Conservation (phyloP, 2,329 filamentous ascomycete species). For the Acephala macrosclerotiorum region DNA sequence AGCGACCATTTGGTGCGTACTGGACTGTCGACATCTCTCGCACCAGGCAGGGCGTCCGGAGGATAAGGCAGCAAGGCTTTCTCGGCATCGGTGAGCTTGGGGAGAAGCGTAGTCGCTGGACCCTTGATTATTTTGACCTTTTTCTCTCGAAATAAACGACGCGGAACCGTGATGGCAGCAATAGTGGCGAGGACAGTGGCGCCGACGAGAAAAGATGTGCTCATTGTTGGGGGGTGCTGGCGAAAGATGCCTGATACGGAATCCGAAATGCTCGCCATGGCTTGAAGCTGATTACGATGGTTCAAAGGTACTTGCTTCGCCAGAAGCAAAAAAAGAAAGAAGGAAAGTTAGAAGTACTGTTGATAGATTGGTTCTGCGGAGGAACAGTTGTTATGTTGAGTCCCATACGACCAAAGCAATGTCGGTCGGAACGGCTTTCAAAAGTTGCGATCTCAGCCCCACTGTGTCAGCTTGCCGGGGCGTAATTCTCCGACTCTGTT, state of each 20-base stretch:
- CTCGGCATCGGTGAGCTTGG: conserved; percentile 40
- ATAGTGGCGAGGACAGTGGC: neutral
- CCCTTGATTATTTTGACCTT: conserved; percentile 27
- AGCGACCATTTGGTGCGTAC: conserved; percentile 23
- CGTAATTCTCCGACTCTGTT: no score
- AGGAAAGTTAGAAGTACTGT: neutral
- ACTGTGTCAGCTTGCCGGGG: no score
- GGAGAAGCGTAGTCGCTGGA: conserved; percentile 34
- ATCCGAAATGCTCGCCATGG: neutral
- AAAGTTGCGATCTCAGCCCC: no score
- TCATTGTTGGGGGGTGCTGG: neutral
- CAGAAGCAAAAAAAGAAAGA: neutral
- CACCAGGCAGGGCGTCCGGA: conserved; percentile 72
- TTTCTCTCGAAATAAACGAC: neutral
- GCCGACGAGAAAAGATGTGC: neutral
- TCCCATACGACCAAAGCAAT: no score
- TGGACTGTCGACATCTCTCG: conserved; percentile 70
- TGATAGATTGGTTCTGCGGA: neutral
- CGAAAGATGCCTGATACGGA: neutral
- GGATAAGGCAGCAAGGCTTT: conserved; percentile 65
- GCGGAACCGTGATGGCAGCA: neutral
- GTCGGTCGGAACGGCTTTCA: no score
- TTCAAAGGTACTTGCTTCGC: neutral
- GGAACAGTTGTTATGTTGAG: no score
- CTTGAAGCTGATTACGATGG: neutral